These are phyloP conservation scores for Boletus tomentosulus DNA, from an alignment of 768 basidiomycete genomes.

Conservation along the genomic window DNA sequence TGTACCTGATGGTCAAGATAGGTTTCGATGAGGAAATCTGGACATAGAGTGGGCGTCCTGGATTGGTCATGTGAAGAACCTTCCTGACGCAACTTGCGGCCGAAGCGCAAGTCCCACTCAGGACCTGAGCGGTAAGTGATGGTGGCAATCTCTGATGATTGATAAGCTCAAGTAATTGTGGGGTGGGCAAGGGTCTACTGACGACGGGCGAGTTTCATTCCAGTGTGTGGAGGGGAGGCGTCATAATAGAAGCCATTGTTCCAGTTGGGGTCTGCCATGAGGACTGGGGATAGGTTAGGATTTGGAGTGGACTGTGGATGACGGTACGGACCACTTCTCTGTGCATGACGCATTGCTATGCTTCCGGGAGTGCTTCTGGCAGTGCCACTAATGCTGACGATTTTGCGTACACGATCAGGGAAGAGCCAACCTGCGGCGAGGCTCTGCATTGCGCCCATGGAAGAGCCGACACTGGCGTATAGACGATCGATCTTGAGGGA, in stretches of 20 bases:
- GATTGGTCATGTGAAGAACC: conserved; percentile 13
- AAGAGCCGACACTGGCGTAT: conserved; percentile 90
- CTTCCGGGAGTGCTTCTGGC: conserved; percentile 89
- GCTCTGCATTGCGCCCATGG: conserved; percentile 99
- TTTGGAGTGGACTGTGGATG: background rate
- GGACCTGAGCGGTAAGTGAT: conserved; percentile 99
- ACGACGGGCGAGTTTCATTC: conserved; percentile 99
- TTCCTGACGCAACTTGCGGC: conserved; percentile 58
- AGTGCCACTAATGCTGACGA: conserved; percentile 93
- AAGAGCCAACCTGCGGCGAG: conserved; percentile 91
- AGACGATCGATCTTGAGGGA: conserved; percentile 78
- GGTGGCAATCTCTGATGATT: conserved; percentile 83
- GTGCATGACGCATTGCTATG: conserved; percentile 94
- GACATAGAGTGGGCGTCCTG: conserved; percentile 73
- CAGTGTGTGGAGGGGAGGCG: conserved; percentile 88
- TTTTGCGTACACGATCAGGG: conserved; percentile 82
- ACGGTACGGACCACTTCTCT: conserved; percentile 72
- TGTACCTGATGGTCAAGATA: conserved; percentile 88
- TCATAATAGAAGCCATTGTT: conserved; percentile 99
- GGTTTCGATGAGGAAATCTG: conserved; percentile 97
- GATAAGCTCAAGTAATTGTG: background rate
- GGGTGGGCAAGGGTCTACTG: conserved; percentile 26
- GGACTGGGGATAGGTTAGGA: conserved; percentile 48
- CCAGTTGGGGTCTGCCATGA: conserved; percentile 99
- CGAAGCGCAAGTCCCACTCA: conserved; percentile 99